These are phyloP conservation scores for Sugiyamaella castrensis DNA, from an alignment of 1,139 yeast species.

Conservation along the genomic window DNA sequence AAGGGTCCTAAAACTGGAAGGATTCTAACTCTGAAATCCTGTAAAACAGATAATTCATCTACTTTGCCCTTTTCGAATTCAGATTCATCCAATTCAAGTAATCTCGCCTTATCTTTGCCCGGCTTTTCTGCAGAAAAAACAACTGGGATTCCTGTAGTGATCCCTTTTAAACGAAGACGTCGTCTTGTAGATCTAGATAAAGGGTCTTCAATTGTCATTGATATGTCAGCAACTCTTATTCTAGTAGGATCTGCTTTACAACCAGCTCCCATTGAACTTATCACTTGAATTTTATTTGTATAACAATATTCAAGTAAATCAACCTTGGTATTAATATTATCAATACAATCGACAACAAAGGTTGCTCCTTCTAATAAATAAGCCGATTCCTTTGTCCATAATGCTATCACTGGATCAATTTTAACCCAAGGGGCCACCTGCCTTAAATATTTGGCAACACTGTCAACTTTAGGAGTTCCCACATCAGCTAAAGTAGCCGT, in stretches of 20 bases:
- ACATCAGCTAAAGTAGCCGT: slow-evolving; percentile 87
- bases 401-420: slow-evolving; percentile 69
- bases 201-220: slow-evolving; percentile 86
- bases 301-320: slow-evolving; percentile 77
- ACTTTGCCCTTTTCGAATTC: slow-evolving; percentile 79
- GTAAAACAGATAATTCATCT: slow-evolving; percentile 80
- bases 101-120: slow-evolving; percentile 85
- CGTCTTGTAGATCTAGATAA: slow-evolving; percentile 85
- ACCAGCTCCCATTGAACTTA: slow-evolving; percentile 96
- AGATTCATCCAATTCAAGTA: slow-evolving; percentile 77
- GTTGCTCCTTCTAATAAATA: slow-evolving; percentile 51
- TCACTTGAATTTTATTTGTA: slow-evolving; percentile 45
- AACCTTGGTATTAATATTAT: slow-evolving; percentile 91
- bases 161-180: slow-evolving; percentile 74
- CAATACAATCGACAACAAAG: slow-evolving; percentile 89
- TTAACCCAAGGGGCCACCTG: slow-evolving; percentile 89
- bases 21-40: slow-evolving; percentile 87
- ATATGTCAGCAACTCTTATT: slow-evolving; percentile 73
- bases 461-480: slow-evolving; percentile 82
- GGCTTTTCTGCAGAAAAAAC: slow-evolving; percentile 96
- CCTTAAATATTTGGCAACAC: slow-evolving; percentile 60
- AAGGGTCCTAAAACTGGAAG: slow-evolving; percentile 93
- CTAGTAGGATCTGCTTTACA: slow-evolving; percentile 85
- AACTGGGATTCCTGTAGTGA: slow-evolving; percentile 72
- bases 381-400: slow-evolving; percentile 68